Evolutionary conservation across 805 yeast genomes (phyloP), one percentile per base, ranked within the genome.

Genomic region (Hanseniaspora singularis): DNA sequence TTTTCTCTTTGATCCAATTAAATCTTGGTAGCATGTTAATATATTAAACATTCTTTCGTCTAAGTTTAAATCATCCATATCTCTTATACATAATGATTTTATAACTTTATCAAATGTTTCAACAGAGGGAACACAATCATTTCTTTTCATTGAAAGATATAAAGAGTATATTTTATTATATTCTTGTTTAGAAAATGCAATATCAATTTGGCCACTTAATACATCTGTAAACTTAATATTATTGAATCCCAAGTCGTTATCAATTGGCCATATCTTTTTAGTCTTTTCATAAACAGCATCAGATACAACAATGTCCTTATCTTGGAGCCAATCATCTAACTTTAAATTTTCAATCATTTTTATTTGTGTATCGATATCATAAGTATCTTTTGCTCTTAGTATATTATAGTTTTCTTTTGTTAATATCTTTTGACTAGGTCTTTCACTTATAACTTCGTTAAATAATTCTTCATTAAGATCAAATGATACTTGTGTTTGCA

Each of bases 21-120:
- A 63, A 54, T 79, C 87, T 42, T 81, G 82, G 57, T 81, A 81
- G 30, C 79, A 76, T 18, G 76, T 78, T 52, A 81, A 63, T 49
- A 81, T 58, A 46, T 71, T 74, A 2, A 83, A 79, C 57, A 81
- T 66, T 56, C 72, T 73, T 38, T 70, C 71, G 57, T 81, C 86
- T 6, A 74, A 61, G 22, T 77, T 66, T 51, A 69, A 72, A 48
- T 72, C 73, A 47, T 71, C 69, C 32, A 74, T 61, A 2, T 65
- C 55, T 59, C 92, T 69, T 36, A 59, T 51, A 12, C 71, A 60
- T 10, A 81, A 68, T 0, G 87, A 77, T 18, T 63, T 59, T 37
- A 81, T 61, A 4, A 81, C 76, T 15, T 70, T 62, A 50, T 74
- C 72, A 62, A 74, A 81, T 2, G 69, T 59, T 2, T 68, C 70